A percentile compares a stretch with the other conserved stretches of the same genome.
Evolutionary conservation across 495 filamentous ascomycete genomes (phyloP).

Genomic region (Lophiotrema nucula): DNA sequence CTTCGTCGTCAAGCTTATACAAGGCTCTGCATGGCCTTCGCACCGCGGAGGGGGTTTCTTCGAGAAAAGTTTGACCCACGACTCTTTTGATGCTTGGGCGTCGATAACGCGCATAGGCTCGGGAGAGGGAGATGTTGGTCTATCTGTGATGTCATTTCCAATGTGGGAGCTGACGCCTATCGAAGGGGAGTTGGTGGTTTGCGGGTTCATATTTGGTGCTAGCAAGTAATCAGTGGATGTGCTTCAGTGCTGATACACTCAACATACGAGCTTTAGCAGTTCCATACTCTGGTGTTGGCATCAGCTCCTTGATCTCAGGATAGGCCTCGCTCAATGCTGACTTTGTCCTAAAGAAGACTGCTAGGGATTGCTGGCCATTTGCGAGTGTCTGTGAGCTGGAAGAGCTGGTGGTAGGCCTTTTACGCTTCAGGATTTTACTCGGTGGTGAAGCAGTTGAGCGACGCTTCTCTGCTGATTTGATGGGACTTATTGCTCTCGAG

Average conservation of each 20-base stretch:
- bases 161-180: slow-evolving; percentile 54
- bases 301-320: no score
- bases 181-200: background rate
- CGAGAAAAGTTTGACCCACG: slow-evolving; percentile 82
- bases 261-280: no score
- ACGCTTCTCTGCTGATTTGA: slow-evolving; percentile 20
- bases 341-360: slow-evolving; percentile 67
- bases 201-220: background rate
- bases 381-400: slow-evolving; percentile 31
- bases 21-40: slow-evolving; percentile 81
- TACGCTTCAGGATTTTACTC: slow-evolving; percentile 10
- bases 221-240: background rate
- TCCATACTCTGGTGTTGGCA: no score
- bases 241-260: no score
- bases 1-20: slow-evolving; percentile 75
- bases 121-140: background rate
- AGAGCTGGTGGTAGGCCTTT: slow-evolving; percentile 38
- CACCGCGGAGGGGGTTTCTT: slow-evolving; percentile 73
- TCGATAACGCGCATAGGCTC: slow-evolving; percentile 41
- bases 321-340: no score
- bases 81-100: slow-evolving; percentile 61
- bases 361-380: slow-evolving; percentile 71
- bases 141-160: background rate
- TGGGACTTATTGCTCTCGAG: slow-evolving; percentile 15
- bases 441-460: slow-evolving; percentile 1